Percentiles rank a stretch among this genome's conserved stretches.
Evolutionary conservation across 768 basidiomycete genomes (phyloP).

Genomic region (Sistotremastrum niveocremeum): DNA sequence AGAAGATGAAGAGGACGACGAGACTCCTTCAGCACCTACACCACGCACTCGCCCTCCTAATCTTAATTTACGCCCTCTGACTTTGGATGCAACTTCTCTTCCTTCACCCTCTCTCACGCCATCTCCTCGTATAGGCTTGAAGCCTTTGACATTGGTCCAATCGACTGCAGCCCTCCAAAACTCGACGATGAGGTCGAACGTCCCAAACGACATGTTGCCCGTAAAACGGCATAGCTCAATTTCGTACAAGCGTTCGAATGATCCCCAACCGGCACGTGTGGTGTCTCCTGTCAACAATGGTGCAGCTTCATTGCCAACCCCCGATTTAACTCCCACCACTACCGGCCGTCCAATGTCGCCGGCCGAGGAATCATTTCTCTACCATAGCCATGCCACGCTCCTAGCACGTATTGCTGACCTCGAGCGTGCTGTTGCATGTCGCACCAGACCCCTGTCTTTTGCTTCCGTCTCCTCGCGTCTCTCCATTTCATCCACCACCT

Average conservation of each 20-base stretch:
- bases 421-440: slow-evolving; percentile 37
- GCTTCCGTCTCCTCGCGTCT: slow-evolving; percentile 26
- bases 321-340: slow-evolving; percentile 58
- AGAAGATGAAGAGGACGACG: slow-evolving; percentile 82
- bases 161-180: no score
- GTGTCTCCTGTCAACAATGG: slow-evolving; percentile 14
- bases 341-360: slow-evolving; percentile 42
- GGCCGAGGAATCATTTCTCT: slow-evolving; percentile 76
- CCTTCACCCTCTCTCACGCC: slow-evolving; percentile 17
- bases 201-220: neutral
- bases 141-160: slow-evolving; percentile 20
- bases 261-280: slow-evolving; percentile 5
- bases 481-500: slow-evolving; percentile 14
- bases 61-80: slow-evolving; percentile 54
- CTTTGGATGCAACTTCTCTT: slow-evolving; percentile 23
- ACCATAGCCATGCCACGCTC: slow-evolving; percentile 72
- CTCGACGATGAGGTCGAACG: neutral
- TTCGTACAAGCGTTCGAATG: slow-evolving; percentile 47
- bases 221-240: slow-evolving; percentile 51
- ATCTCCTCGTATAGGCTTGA: slow-evolving; percentile 21
- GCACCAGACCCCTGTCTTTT: slow-evolving; percentile 39
- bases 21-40: slow-evolving; percentile 23
- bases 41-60: slow-evolving; percentile 51
- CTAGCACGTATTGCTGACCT: slow-evolving; percentile 72
- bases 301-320: slow-evolving; percentile 47